Evolutionary conservation across 306 rosid genomes (phyloP).

Genomic region (Neltuma alba): DNA sequence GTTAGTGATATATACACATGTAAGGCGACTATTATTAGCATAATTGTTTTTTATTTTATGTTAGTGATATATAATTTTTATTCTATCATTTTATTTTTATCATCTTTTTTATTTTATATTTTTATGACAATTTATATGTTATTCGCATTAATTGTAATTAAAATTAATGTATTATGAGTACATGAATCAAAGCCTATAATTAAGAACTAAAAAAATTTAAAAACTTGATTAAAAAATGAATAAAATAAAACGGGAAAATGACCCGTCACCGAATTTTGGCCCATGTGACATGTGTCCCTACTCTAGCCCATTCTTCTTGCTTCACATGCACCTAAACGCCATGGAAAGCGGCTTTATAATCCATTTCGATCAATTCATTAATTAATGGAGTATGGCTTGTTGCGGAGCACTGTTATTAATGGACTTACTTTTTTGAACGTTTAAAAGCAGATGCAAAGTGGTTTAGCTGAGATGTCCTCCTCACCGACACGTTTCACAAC

Average conservation of each 20-base stretch:
- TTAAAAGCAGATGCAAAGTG: neutral
- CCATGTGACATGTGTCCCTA: conserved; percentile 7
- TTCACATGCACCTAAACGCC: neutral
- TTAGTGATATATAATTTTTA: too few species aligned
- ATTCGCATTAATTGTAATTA: too few species aligned
- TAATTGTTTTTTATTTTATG: too few species aligned
- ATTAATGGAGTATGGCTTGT: neutral
- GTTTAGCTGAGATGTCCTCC: neutral
- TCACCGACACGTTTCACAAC: neutral
- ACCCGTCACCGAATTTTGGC: conserved; percentile 21
- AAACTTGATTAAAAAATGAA: neutral
- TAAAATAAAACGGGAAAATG: neutral
- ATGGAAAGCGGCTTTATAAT: neutral
- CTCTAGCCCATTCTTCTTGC: neutral
- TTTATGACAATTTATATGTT: too few species aligned
- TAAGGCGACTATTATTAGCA: too few species aligned
- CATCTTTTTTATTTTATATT: too few species aligned
- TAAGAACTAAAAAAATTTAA: too few species aligned
- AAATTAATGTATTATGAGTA: too few species aligned
- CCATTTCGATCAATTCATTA: neutral
- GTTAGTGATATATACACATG: too few species aligned
- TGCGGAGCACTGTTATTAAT: neutral
- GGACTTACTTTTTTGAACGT: neutral
- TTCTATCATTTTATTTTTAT: too few species aligned
- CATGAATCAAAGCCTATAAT: too few species aligned